Evolutionary conservation across 1,284 basidiomycete species (phyloP), one percentile per base, ranked within the genome.

Genomic region (Papiliotrema laurentii): DNA sequence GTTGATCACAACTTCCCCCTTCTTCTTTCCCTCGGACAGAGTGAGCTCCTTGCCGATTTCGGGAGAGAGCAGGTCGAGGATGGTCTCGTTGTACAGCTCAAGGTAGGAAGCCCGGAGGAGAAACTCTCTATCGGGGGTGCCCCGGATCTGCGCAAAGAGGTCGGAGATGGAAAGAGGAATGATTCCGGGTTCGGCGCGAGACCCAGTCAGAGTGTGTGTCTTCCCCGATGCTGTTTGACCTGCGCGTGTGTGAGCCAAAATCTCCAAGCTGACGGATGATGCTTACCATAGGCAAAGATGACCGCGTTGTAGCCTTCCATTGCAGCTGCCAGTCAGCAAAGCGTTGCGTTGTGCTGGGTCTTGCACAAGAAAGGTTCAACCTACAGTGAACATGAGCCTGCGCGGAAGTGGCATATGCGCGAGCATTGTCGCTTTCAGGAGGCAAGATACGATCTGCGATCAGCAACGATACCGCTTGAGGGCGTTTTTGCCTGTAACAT

Each of bases 291-390:
- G 0, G 91, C 91, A 63, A 96, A 96, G 43, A 94, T 83, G 56
- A 97, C 89, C 11, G 90, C 83, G 69, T 98, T 97, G 77, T 84
- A 97, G 10, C 93, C 94, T 45, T 96, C 90, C 89, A 97, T 96
- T 11, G 91, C 88, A 18, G 89, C 87, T 54, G 59, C 21, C 7
- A 2, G 30, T 44, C 40, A 39, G 39, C 30, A 35, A 16, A 37
- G 33, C 26, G 47, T 28, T 11, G 33, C 5, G 4, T 36, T 13
- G 24, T 18, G 24, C 19, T 16, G 19, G 7, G 35, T 47, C 25
- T 13, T 5, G 16, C 22, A 4, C 0, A 37, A 14, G 33, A 41
- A 37, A 2, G 11, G n/a, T 7, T 19, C 14, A 2, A 64, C 53
- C 63, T 53, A 71, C 74, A 75, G 58, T 82, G 81, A 0, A 97